Evolutionary conservation across 345 rosid species (phyloP).

Genomic region (Citrus reticulata): DNA sequence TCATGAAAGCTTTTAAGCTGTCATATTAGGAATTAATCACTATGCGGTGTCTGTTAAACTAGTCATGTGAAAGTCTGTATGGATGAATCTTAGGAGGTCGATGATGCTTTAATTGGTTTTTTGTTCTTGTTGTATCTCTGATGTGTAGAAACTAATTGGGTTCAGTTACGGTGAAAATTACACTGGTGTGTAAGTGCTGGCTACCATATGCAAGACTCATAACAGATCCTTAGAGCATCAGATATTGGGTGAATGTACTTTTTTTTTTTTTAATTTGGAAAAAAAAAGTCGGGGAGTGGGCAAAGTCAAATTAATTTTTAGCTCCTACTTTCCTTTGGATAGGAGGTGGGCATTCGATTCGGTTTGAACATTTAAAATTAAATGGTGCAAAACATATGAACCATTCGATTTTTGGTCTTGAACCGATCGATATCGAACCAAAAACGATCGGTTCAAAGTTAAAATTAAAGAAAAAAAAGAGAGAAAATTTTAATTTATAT

Average conservation of each 20-base stretch:
- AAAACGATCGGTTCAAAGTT: no score
- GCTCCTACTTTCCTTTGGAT: no score
- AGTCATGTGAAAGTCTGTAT: constrained; percentile 4
- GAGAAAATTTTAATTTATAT: no score
- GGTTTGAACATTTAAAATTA: accelerated
- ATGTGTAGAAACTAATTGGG: background rate
- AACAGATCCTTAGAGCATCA: background rate
- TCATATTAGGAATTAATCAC: background rate
- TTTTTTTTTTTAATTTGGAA: no score
- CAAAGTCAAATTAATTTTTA: no score
- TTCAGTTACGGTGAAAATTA: background rate
- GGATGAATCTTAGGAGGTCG: constrained; percentile 3
- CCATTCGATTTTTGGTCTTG: no score
- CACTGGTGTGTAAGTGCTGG: background rate
- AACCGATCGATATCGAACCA: no score
- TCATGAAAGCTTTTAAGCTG: constrained; percentile 21
- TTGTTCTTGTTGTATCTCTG: constrained; percentile 1
- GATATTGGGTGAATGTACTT: no score
- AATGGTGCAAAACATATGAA: no score
- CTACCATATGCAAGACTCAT: background rate
- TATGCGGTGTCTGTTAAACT: constrained; percentile 13
- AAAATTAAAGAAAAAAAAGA: no score
- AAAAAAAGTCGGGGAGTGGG: no score
- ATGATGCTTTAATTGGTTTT: background rate
- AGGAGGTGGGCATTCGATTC: no score